These are phyloP conservation scores for Epicoccum sorghinum DNA, from an alignment of 2,329 filamentous ascomycete genomes.

Conservation along the genomic window DNA sequence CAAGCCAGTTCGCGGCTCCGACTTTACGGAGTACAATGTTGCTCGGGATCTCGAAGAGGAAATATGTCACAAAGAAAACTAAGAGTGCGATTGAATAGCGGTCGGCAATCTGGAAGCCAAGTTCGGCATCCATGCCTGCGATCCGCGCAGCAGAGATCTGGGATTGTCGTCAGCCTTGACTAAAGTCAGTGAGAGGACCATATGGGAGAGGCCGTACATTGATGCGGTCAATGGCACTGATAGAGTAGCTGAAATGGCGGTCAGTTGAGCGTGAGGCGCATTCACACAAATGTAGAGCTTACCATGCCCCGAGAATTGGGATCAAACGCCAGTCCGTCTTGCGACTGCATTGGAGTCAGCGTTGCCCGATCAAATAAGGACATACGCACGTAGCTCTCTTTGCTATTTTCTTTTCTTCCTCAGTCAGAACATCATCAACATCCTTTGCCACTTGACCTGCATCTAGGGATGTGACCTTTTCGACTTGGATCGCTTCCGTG, in stretches of 20 bases:
- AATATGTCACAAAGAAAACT: constrained; percentile 61
- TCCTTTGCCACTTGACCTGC: constrained; percentile 3
- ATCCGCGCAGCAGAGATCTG: constrained; percentile 35
- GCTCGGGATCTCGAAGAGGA: constrained; percentile 59
- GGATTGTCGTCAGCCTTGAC: neutral
- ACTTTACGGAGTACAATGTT: constrained; percentile 56
- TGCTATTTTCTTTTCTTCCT: constrained; percentile 17
- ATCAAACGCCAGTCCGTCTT: constrained; percentile 38
- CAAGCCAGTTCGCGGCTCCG: constrained; percentile 31
- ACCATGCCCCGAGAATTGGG: constrained; percentile 34
- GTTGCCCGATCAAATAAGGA: neutral
- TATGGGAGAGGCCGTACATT: constrained; percentile 12
- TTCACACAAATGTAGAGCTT: neutral
- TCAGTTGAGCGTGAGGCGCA: neutral
- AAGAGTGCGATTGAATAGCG: constrained; percentile 57
- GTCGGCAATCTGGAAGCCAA: constrained; percentile 48
- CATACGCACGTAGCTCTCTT: constrained; percentile 22
- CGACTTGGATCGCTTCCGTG: constrained; percentile 23
- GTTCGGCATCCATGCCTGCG: constrained; percentile 55
- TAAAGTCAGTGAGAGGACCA: neutral
- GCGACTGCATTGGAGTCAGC: constrained; percentile 23
- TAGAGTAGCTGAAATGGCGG: constrained; percentile 15
- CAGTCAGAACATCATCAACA: constrained; percentile 5
- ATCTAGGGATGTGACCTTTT: constrained; percentile 22
- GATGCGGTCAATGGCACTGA: constrained; percentile 29